phyloP scores from a whole-genome alignment of 805 yeast genomes.

The Schwanniomyces polymorphus region DNA sequence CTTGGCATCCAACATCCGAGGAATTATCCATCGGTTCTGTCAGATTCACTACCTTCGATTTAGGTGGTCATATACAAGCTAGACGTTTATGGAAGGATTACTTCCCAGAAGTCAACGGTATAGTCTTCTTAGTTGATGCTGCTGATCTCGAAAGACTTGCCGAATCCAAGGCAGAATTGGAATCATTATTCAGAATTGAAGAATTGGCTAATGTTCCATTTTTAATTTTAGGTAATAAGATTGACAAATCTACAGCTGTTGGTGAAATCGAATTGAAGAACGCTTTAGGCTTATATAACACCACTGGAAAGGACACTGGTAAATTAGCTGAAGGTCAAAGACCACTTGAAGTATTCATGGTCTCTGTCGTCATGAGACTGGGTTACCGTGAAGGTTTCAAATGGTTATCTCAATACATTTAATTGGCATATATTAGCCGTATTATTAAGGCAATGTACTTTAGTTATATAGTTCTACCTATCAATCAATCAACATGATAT shows the following conservation, averaged over 20 bases:
- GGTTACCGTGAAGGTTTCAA: slow-evolving; percentile 98
- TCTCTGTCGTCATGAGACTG: slow-evolving; percentile 97
- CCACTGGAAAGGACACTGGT: slow-evolving; percentile 81
- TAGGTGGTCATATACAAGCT: slow-evolving; percentile 98
- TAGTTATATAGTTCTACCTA: neutral
- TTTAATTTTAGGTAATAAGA: slow-evolving; percentile 92
- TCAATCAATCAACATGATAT: neutral
- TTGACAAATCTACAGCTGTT: slow-evolving; percentile 91
- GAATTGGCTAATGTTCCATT: slow-evolving; percentile 90
- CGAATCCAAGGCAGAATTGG: slow-evolving; percentile 93
- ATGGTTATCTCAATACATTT: slow-evolving; percentile 97
- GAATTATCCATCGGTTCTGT: slow-evolving; percentile 96
- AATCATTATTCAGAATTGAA: slow-evolving; percentile 87
- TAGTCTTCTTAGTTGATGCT: slow-evolving; percentile 93
- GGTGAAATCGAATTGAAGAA: slow-evolving; percentile 92
- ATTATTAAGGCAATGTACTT: neutral
- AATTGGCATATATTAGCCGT: slow-evolving; percentile 14
- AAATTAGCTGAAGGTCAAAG: slow-evolving; percentile 71
- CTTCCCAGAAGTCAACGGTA: slow-evolving; percentile 98
- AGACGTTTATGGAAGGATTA: slow-evolving; percentile 99
- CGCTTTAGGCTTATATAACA: slow-evolving; percentile 76
- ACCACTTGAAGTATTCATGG: slow-evolving; percentile 96
- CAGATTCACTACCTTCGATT: slow-evolving; percentile 95
- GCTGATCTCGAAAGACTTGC: slow-evolving; percentile 95
- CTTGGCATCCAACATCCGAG: slow-evolving; percentile 98